Evolutionary conservation across 148 eudicot species (phyloP).

Genomic region (Silene latifolia): DNA sequence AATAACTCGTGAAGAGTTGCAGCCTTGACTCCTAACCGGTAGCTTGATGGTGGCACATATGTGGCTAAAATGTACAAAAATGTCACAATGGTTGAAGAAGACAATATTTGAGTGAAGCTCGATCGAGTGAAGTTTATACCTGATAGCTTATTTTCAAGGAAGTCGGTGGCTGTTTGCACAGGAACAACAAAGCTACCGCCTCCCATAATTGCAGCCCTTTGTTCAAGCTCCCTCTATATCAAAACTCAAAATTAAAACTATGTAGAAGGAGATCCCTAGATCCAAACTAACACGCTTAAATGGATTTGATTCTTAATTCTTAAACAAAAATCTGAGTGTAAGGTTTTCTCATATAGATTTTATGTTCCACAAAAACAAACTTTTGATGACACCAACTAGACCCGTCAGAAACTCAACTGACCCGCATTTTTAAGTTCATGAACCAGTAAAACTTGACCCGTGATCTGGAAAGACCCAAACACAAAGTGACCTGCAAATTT

Average conservation of each 20-base stretch:
- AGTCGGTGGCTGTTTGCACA: constrained; percentile 79
- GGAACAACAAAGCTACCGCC: constrained; percentile 96
- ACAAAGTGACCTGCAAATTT: not conserved
- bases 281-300: not conserved
- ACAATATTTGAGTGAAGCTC: not conserved
- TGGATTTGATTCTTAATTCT: not conserved
- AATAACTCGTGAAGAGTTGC: constrained; percentile 80
- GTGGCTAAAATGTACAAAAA: constrained; percentile 35
- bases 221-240: constrained; percentile 68
- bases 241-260: constrained; percentile 8
- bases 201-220: constrained; percentile 83
- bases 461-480: not conserved
- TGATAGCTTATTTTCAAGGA: constrained; percentile 66
- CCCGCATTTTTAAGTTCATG: not conserved
- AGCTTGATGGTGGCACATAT: constrained; percentile 76
- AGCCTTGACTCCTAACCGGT: constrained; percentile 82
- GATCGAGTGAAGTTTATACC: constrained; percentile 37
- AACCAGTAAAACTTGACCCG: not conserved
- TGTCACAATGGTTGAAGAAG: constrained; percentile 3
- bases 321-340: too few species aligned
- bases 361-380: too few species aligned
- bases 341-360: too few species aligned
- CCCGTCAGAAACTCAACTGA: too few species aligned
- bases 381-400: too few species aligned
- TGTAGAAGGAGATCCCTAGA: not conserved